Conservation (phyloP, 768 basidiomycete genomes). For the Amanita rimosa region DNA sequence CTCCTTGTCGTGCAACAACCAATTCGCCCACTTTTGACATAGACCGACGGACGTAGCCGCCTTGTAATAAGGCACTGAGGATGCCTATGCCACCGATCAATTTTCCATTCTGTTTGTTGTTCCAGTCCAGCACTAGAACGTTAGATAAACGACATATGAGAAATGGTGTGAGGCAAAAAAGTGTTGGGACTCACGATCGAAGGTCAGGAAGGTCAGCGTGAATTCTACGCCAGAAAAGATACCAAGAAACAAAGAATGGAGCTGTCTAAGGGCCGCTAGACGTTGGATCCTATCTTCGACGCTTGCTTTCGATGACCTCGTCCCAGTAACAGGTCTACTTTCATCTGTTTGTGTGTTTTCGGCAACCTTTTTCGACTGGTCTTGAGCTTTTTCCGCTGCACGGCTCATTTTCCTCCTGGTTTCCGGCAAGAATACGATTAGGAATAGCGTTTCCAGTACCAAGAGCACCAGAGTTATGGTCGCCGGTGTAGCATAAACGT, state of each 20-base stretch:
- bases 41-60: constrained; percentile 84
- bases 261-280: constrained; percentile 47
- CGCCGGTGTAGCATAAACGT: constrained; percentile 90
- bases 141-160: background rate
- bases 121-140: constrained; percentile 71
- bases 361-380: constrained; percentile 9
- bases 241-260: constrained; percentile 81
- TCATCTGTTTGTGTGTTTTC: constrained; percentile 12
- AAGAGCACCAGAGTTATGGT: constrained; percentile 71
- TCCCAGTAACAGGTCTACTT: constrained; percentile 13
- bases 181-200: constrained; percentile 51
- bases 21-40: constrained; percentile 70
- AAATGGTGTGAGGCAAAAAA: no score
- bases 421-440: constrained; percentile 72
- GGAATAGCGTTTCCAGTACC: constrained; percentile 67
- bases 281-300: constrained; percentile 40
- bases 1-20: constrained; percentile 74
- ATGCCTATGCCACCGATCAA: constrained; percentile 86
- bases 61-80: constrained; percentile 82
- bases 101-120: constrained; percentile 77
- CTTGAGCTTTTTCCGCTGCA: constrained; percentile 10
- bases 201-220: constrained; percentile 91
- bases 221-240: constrained; percentile 95
- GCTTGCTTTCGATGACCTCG: constrained; percentile 17
- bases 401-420: constrained; percentile 45